Percentiles rank a stretch among this genome's conserved stretches.
phyloP scores from a whole-genome alignment of 2,329 filamentous ascomycete species.

The Sarocladium brachiariae region DNA sequence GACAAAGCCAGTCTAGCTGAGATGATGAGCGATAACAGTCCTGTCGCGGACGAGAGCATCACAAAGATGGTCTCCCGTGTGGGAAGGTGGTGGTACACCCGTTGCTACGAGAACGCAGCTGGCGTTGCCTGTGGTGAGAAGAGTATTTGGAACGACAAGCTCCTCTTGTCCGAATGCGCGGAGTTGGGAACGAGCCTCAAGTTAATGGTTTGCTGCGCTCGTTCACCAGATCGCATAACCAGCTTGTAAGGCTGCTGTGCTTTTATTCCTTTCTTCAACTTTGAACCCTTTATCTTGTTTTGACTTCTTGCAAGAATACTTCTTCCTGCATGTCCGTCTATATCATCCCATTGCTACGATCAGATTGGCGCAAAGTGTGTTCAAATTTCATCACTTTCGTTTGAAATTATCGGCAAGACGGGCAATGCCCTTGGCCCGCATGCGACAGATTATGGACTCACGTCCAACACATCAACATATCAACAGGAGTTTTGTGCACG shows the following conservation, averaged over 20 bases:
- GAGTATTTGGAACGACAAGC: constrained; percentile 73
- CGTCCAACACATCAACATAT: constrained; percentile 11
- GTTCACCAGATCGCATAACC: constrained; percentile 59
- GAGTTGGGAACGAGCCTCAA: constrained; percentile 81
- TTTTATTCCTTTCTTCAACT: constrained; percentile 1
- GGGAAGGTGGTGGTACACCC: constrained; percentile 92
- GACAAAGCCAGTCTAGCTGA: constrained; percentile 57
- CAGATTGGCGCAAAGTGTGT: too few species aligned
- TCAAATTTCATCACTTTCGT: too few species aligned
- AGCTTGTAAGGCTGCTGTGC: neutral
- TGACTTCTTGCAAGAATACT: too few species aligned
- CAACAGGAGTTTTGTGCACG: constrained; percentile 5
- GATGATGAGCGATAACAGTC: constrained; percentile 64
- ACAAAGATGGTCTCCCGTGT: constrained; percentile 88
- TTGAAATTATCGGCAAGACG: neutral
- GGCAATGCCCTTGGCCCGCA: neutral
- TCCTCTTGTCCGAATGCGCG: constrained; percentile 76
- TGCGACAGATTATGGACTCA: constrained; percentile 6
- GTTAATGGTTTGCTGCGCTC: constrained; percentile 84
- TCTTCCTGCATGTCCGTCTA: too few species aligned
- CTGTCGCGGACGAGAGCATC: constrained; percentile 73
- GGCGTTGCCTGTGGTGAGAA: constrained; percentile 30
- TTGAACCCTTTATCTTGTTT: neutral
- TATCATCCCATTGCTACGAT: too few species aligned
- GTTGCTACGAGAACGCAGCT: constrained; percentile 75